Evolutionary conservation across 306 rosid species (phyloP), one percentile per base, ranked within the genome.

Genomic region (Vicia villosa): DNA sequence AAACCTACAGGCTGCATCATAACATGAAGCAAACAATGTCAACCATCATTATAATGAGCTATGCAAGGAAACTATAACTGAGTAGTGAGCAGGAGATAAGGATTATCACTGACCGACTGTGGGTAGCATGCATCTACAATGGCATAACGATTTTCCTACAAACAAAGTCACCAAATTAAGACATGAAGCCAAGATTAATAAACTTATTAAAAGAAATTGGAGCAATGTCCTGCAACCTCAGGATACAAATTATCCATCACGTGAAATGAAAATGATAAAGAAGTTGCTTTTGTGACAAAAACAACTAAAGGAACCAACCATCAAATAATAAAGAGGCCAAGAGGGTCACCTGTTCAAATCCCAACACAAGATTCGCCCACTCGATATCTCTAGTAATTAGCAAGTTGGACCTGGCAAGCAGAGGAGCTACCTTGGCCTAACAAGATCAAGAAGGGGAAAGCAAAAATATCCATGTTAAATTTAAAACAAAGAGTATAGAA

Each of bases 311-410:
- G 74, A 74, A 28, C 11, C 58, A 69, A 6, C 36, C 54, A 68
- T 54, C 41, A 47, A 50, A 73, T 45, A 47, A 40, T 6, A 34
- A 37, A 68, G 73, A 60, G 76, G 63, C 65, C 32, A 73, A 61
- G 4, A 78, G 52, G 57, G 65, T 61, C 69, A 93, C 97, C 95
- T 94, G 96, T 81, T 94, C 98, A 77, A 90, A 93, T 58, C 98
- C 98, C 71, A 90, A 55, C 2, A 86, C 84, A 77, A 94, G 96
- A 86, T 94, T 94, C 57, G 96, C 98, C 98, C 98, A 94, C 83
- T 94, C 98, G 16, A 90, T 85, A 79, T 88, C 90, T 84, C 96
- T 86, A 52, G 96, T 87, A 76, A 94, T 84, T 54, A 94, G 87
- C 86, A 94, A 77, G 83, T 88, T 94, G 81, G 98, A 94, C 81